These are phyloP conservation scores for Pseudocercospora vitis DNA, from an alignment of 2,329 filamentous ascomycete genomes.

Conservation along the genomic window DNA sequence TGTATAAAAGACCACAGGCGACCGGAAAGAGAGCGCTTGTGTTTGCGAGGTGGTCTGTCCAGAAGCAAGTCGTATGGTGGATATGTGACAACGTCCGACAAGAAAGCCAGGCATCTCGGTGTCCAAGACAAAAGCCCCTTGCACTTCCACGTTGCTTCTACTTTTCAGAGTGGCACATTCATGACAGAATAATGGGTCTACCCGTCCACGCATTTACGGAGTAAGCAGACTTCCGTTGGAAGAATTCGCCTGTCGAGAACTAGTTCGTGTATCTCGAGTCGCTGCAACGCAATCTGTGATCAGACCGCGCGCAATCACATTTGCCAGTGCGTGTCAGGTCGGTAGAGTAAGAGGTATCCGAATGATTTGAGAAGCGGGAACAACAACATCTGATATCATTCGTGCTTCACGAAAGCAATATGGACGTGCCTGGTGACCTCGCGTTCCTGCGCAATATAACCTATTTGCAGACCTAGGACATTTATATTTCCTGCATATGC, in stretches of 20 bases:
- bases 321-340: constrained; percentile 6
- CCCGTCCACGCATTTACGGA: constrained; percentile 5
- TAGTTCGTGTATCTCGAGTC: not conserved
- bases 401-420: constrained; percentile 6
- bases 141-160: constrained; percentile 3
- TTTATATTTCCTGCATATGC: not conserved
- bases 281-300: too few relatives aligned
- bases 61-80: too few relatives aligned
- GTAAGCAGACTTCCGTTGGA: constrained; percentile 8
- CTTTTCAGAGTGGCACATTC: not conserved
- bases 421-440: not conserved
- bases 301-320: not conserved
- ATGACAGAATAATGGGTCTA: constrained; percentile 9
- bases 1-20: too few relatives aligned
- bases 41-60: too few relatives aligned
- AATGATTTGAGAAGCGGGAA: not conserved
- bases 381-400: constrained; percentile 2
- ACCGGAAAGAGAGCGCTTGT: too few relatives aligned
- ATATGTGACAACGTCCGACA: not conserved
- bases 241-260: not conserved
- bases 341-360: not conserved
- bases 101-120: not conserved
- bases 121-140: not conserved
- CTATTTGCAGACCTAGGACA: not conserved
- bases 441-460: not conserved